These are phyloP conservation scores for Boletus vinaceobasis DNA, from an alignment of 768 basidiomycete genomes.

Conservation along the genomic window DNA sequence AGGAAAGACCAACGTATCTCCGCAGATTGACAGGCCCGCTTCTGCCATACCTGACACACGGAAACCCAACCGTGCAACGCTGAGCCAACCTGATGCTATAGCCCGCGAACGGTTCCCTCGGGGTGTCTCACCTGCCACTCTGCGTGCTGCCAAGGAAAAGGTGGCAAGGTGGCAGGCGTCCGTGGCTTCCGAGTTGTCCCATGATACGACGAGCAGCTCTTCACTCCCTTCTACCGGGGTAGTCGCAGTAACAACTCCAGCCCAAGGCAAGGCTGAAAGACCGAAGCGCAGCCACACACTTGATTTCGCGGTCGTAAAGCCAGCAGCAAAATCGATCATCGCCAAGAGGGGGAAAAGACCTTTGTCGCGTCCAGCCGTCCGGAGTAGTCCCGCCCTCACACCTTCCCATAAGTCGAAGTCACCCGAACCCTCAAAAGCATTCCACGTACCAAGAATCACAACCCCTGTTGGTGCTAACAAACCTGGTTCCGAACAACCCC, in stretches of 20 bases:
- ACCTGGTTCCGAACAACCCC: neutral
- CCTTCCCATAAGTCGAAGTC: constrained; percentile 11
- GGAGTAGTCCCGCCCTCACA: constrained; percentile 5
- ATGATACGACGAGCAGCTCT: neutral
- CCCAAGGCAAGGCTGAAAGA: constrained; percentile 19
- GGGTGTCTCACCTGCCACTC: constrained; percentile 23
- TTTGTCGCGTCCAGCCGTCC: neutral
- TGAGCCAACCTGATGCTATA: neutral
- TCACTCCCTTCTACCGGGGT: constrained; percentile 3
- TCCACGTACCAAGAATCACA: neutral
- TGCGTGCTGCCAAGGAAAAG: constrained; percentile 33
- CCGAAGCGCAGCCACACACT: constrained; percentile 29
- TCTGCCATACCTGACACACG: constrained; percentile 6
- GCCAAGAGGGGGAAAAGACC: constrained; percentile 22
- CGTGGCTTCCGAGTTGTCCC: constrained; percentile 20
- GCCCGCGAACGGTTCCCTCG: constrained; percentile 4
- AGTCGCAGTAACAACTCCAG: neutral
- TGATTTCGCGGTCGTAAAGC: constrained; percentile 45
- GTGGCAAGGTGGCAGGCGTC: constrained; percentile 36
- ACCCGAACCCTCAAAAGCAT: constrained; percentile 8
- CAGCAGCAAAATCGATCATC: constrained; percentile 19
- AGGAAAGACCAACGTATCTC: constrained; percentile 13
- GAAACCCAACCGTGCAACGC: neutral
- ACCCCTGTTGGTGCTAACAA: neutral
- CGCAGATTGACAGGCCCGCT: neutral